Percentiles rank a stretch among this genome's conserved stretches.
Evolutionary conservation across 2,329 filamentous ascomycete species (phyloP).

Genomic region (Westerdykella sp.): DNA sequence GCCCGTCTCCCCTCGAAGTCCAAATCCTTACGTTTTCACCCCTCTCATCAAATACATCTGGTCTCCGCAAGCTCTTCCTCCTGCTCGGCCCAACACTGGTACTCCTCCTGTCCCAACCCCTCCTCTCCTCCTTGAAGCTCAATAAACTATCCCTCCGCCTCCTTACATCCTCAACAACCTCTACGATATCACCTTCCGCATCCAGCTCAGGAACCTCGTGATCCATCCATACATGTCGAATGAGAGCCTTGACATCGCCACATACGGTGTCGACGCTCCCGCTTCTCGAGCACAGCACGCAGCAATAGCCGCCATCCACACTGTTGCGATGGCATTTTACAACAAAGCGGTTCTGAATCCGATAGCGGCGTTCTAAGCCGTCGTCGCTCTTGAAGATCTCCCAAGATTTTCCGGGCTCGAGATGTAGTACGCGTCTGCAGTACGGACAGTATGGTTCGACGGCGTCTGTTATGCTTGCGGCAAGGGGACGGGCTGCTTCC

Average conservation of each 20-base stretch:
- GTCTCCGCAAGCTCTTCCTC: constrained; percentile 1
- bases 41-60: not conserved
- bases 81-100: constrained; percentile 20
- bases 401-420: constrained; percentile 32
- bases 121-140: constrained; percentile 11
- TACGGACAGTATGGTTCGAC: constrained; percentile 26
- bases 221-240: constrained; percentile 32
- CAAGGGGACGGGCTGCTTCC: constrained; percentile 21
- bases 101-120: constrained; percentile 18
- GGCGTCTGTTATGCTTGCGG: constrained; percentile 16
- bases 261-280: constrained; percentile 26
- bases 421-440: constrained; percentile 23
- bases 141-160: constrained; percentile 24
- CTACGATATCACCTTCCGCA: constrained; percentile 27
- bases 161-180: constrained; percentile 19
- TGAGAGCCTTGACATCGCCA: constrained; percentile 33
- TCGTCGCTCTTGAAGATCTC: constrained; percentile 28
- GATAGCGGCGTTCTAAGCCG: constrained; percentile 28
- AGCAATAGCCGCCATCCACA: constrained; percentile 30
- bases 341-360: constrained; percentile 31
- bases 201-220: constrained; percentile 27
- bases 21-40: not conserved
- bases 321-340: constrained; percentile 32
- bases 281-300: constrained; percentile 27
- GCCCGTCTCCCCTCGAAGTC: not conserved